Evolutionary conservation across 306 rosid genomes (phyloP).

Genomic region (Cicer arietinum): DNA sequence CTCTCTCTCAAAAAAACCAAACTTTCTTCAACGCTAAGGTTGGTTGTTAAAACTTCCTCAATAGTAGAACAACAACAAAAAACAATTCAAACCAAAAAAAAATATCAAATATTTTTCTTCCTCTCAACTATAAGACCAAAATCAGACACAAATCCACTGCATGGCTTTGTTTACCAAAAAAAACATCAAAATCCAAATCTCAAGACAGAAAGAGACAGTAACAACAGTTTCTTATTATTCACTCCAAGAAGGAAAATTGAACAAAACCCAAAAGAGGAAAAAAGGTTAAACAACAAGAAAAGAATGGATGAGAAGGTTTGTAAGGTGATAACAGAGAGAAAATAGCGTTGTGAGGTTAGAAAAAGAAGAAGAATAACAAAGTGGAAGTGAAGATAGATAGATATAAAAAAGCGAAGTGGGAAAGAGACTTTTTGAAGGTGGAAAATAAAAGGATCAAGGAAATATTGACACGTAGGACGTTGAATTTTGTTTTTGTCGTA

Average conservation of each 20-base stretch:
- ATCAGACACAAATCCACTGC: not conserved
- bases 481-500: constrained; percentile 24
- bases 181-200: too few relatives aligned
- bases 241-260: not conserved
- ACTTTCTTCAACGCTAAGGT: constrained; percentile 18
- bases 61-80: not conserved
- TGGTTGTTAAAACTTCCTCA: not conserved
- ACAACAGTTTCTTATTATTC: too few relatives aligned
- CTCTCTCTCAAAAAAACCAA: constrained; percentile 22
- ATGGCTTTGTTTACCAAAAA: not conserved
- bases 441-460: constrained; percentile 39
- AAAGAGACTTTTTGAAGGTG: constrained; percentile 43
- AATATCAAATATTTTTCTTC: not conserved
- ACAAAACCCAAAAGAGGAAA: not conserved
- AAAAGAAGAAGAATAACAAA: not conserved
- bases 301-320: too few relatives aligned
- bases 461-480: constrained; percentile 52
- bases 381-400: constrained; percentile 16
- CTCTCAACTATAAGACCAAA: constrained; percentile 10
- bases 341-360: not conserved
- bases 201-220: too few relatives aligned
- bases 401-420: constrained; percentile 37
- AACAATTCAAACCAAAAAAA: not conserved
- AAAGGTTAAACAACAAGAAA: not conserved
- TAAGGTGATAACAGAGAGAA: not conserved